A percentile compares a stretch with the other conserved stretches of the same genome.
These are phyloP conservation scores for Termitomyces sp. DNA, from an alignment of 768 basidiomycete genomes.

Conservation along the genomic window DNA sequence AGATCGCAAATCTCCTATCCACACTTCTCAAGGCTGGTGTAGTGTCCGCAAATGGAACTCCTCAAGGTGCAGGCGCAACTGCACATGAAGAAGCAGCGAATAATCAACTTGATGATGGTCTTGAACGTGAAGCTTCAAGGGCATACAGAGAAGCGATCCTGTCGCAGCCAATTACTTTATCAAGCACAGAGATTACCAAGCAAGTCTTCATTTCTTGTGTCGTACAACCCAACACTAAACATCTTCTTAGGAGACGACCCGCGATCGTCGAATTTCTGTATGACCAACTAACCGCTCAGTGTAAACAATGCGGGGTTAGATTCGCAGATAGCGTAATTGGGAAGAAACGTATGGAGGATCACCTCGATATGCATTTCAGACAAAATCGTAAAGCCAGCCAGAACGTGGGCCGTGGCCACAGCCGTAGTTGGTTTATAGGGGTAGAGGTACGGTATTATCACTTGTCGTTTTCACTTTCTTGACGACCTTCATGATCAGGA, in stretches of 20 bases:
- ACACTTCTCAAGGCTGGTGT: slow-evolving; percentile 81
- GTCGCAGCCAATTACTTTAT: slow-evolving; percentile 58
- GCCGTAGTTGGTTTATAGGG: slow-evolving; percentile 85
- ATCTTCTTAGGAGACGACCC: slow-evolving; percentile 49
- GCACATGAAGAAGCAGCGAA: slow-evolving; percentile 36
- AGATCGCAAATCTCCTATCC: slow-evolving; percentile 60
- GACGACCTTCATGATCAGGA: slow-evolving; percentile 49
- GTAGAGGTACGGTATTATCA: slow-evolving; percentile 62
- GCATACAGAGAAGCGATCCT: slow-evolving; percentile 64
- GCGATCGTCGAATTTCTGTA: slow-evolving; percentile 68
- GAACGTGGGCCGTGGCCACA: slow-evolving; percentile 79
- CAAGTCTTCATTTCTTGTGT: slow-evolving; percentile 32
- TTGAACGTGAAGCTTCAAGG: slow-evolving; percentile 47
- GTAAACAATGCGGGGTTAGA: slow-evolving; percentile 91
- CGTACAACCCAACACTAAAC: slow-evolving; percentile 4
- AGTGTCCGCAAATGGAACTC: slow-evolving; percentile 54
- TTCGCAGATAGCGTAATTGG: slow-evolving; percentile 73
- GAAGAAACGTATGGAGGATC: slow-evolving; percentile 78
- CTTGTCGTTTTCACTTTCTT: slow-evolving; percentile 16
- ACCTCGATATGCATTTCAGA: slow-evolving; percentile 95
- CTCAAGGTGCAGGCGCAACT: slow-evolving; percentile 46
- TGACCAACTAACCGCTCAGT: slow-evolving; percentile 73
- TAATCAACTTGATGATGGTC: slow-evolving; percentile 27
- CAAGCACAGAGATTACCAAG: slow-evolving; percentile 71
- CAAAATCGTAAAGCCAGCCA: slow-evolving; percentile 85